phyloP scores from a whole-genome alignment of 129 eudicot genomes.

The Arctium lappa region DNA sequence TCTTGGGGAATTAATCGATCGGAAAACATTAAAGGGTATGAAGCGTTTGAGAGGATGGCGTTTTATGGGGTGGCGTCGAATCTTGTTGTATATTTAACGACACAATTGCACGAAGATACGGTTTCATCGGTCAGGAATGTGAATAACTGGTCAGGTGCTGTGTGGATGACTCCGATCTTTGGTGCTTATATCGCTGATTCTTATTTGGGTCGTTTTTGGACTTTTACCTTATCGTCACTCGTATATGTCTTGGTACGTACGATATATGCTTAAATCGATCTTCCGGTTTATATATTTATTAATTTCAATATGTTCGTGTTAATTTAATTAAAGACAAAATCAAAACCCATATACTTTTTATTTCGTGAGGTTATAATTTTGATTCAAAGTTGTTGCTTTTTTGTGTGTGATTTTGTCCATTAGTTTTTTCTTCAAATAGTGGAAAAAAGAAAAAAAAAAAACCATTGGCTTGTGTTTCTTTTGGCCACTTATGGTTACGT shows the following conservation, averaged over 20 bases:
- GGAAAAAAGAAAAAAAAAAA: neutral
- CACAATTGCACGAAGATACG: constrained; percentile 87
- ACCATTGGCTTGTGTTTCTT: constrained; percentile 22
- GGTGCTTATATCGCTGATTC: constrained; percentile 95
- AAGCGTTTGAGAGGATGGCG: constrained; percentile 97
- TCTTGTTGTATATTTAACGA: constrained; percentile 85
- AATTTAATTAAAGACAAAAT: neutral
- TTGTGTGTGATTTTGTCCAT: constrained; percentile 21
- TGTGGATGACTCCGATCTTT: constrained; percentile 89
- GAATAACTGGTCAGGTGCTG: constrained; percentile 87
- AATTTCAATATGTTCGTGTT: too few species aligned
- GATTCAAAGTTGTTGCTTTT: constrained; percentile 10
- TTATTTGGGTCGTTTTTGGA: constrained; percentile 93
- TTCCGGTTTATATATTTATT: too few species aligned
- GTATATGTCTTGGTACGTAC: constrained; percentile 69
- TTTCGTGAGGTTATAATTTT: neutral
- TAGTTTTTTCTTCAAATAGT: constrained; percentile 8
- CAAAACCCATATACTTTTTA: neutral
- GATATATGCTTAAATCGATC: neutral
- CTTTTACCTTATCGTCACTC: constrained; percentile 78
- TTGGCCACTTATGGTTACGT: neutral
- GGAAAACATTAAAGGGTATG: constrained; percentile 49
- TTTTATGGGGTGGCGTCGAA: constrained; percentile 95
- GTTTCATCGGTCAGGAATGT: constrained; percentile 89
- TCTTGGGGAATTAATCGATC: neutral